phyloP scores from a whole-genome alignment of 495 filamentous ascomycete genomes.

The Cetradonia linearis region DNA sequence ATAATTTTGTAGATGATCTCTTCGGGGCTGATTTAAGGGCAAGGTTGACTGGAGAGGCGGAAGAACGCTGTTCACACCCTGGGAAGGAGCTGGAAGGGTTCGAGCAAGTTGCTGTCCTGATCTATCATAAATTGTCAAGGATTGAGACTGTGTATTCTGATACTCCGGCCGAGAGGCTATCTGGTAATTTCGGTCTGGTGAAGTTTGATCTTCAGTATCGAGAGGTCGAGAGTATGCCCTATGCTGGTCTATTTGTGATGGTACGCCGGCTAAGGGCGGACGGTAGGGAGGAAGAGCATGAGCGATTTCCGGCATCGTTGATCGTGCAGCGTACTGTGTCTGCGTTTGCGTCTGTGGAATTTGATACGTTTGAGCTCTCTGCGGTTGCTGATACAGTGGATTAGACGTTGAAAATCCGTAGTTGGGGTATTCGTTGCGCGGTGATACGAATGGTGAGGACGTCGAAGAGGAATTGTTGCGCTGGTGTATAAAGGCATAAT shows the following conservation, averaged over 20 bases:
- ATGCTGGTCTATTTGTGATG: constrained; percentile 7
- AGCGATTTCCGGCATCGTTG: constrained; percentile 14
- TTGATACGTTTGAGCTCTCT: constrained; percentile 15
- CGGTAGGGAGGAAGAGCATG: constrained; percentile 19
- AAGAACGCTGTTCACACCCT: constrained; percentile 14
- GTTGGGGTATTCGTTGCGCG: constrained; percentile 14
- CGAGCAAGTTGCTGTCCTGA: constrained; percentile 10
- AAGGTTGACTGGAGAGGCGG: constrained; percentile 19
- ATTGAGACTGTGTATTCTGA: constrained; percentile 3
- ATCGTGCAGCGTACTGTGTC: constrained; percentile 15
- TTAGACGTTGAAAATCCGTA: constrained; percentile 13
- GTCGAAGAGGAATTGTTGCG: constrained; percentile 21
- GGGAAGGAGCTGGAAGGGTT: constrained; percentile 16
- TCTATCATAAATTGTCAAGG: constrained; percentile 9
- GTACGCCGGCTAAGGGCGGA: constrained; percentile 3
- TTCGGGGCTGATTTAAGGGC: constrained; percentile 11
- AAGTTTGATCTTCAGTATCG: constrained; percentile 14
- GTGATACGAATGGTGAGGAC: constrained; percentile 24
- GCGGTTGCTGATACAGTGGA: constrained; percentile 15
- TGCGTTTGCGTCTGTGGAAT: too few species aligned
- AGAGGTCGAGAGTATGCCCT: constrained; percentile 8
- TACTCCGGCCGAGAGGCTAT: constrained; percentile 3
- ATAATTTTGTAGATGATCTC: constrained; percentile 7
- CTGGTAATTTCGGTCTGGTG: constrained; percentile 1
- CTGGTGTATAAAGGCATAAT: constrained; percentile 19